phyloP scores from a whole-genome alignment of 208 protist genomes.

The Trypanosoma lewisi region DNA sequence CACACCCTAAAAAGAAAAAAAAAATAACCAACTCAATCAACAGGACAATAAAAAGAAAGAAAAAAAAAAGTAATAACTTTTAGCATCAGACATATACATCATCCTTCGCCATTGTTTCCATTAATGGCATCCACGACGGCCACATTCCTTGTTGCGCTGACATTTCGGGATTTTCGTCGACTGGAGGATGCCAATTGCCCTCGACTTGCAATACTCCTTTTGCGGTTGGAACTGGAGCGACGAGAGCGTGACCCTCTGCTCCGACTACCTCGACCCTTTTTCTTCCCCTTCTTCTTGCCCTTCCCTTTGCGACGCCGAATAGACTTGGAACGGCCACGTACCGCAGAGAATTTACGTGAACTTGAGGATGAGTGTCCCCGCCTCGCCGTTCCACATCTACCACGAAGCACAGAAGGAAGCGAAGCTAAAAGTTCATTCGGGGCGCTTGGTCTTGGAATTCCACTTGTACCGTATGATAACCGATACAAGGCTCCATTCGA shows the following conservation, averaged over 20 bases:
- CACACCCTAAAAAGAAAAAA: too few species aligned
- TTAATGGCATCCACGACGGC: neutral
- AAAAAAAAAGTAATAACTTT: neutral
- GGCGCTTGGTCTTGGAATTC: slow-evolving; percentile 7
- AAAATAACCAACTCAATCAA: too few species aligned
- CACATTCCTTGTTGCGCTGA: neutral
- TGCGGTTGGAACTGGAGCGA: slow-evolving; percentile 4
- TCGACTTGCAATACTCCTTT: slow-evolving; percentile 2
- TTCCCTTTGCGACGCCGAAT: slow-evolving; percentile 8
- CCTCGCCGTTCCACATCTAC: slow-evolving; percentile 5
- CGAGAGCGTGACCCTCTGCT: slow-evolving; percentile 17
- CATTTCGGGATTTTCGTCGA: neutral
- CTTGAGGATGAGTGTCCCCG: neutral
- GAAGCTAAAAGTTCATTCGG: slow-evolving; percentile 18
- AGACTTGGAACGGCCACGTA: slow-evolving; percentile 1
- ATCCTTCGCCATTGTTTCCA: neutral
- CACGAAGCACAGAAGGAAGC: neutral
- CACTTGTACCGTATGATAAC: slow-evolving; percentile 12
- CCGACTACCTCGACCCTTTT: slow-evolving; percentile 10
- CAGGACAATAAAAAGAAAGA: too few species aligned
- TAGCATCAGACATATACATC: neutral
- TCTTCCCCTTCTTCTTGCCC: neutral
- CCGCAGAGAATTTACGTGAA: neutral
- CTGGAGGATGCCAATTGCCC: neutral
- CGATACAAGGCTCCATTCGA: slow-evolving; percentile 4